phyloP scores from a whole-genome alignment of 2,329 filamentous ascomycete species.

The Fusarium siculi region DNA sequence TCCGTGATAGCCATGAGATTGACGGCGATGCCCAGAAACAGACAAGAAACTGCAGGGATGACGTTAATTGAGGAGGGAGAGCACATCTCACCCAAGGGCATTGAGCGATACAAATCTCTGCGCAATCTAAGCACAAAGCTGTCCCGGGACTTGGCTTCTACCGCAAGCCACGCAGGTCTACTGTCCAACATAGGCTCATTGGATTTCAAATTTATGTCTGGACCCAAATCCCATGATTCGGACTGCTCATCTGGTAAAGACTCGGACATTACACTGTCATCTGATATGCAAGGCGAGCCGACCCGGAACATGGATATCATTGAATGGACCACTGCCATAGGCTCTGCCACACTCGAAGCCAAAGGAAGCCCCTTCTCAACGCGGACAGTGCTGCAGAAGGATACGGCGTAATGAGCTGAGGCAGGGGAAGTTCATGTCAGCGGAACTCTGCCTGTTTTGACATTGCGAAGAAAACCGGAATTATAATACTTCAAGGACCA shows the following conservation, averaged over 20 bases:
- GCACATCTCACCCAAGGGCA: background rate
- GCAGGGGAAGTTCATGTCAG: background rate
- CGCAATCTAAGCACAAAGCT: background rate
- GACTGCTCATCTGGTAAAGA: conserved; percentile 10
- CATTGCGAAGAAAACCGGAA: background rate
- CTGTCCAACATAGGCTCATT: conserved; percentile 9
- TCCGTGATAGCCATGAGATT: conserved; percentile 17
- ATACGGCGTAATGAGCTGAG: conserved; percentile 1
- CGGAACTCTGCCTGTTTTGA: background rate
- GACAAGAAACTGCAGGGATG: background rate
- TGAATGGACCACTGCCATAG: conserved; percentile 5
- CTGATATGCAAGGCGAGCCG: conserved; percentile 2
- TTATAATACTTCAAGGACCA: background rate
- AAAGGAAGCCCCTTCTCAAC: conserved; percentile 1
- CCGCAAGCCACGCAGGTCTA: background rate
- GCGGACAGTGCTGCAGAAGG: background rate
- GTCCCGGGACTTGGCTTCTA: conserved; percentile 9
- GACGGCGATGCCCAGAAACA: background rate
- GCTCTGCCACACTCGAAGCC: background rate
- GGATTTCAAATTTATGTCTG: conserved; percentile 25
- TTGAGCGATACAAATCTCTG: background rate
- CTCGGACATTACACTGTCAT: conserved; percentile 17
- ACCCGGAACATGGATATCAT: conserved; percentile 16
- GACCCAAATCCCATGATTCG: conserved; percentile 15
- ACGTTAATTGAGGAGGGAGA: conserved; percentile 8